A percentile compares a stretch with the other conserved stretches of the same genome.
These are phyloP conservation scores for Geotrichum macrosporum DNA, from an alignment of 1,139 yeast species.

Conservation along the genomic window DNA sequence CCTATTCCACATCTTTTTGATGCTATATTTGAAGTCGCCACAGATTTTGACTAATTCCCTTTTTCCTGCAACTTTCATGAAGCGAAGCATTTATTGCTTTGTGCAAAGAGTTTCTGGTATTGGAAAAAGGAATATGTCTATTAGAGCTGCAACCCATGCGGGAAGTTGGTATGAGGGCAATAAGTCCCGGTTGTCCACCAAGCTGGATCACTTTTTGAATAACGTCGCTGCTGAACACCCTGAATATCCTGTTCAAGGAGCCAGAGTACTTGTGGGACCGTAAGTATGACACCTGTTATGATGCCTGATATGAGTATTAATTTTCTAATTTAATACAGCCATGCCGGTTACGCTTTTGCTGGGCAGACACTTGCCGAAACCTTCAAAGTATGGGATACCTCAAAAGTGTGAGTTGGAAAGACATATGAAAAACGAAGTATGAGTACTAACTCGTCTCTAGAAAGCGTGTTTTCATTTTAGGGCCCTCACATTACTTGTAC, in stretches of 20 bases:
- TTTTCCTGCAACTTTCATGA: not conserved
- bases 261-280: conserved; percentile 59
- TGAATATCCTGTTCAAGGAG: conserved; percentile 45
- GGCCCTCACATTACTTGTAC: conserved; percentile 93
- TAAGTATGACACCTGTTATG: conserved; percentile 27
- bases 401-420: conserved; percentile 39
- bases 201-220: conserved; percentile 47
- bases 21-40: conserved; percentile 1
- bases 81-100: not conserved
- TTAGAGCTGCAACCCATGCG: conserved; percentile 73
- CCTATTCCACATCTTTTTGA: conserved; percentile 7
- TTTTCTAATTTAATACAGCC: conserved; percentile 38
- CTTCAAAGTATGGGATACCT: conserved; percentile 64
- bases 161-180: conserved; percentile 79
- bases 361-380: conserved; percentile 77
- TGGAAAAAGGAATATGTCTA: conserved; percentile 30
- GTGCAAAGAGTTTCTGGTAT: not conserved
- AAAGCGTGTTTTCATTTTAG: conserved; percentile 70
- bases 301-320: too few species aligned
- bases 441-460: conserved; percentile 27
- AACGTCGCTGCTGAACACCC: conserved; percentile 25
- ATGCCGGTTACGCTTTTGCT: conserved; percentile 87
- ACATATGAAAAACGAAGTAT: not conserved
- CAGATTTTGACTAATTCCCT: not conserved
- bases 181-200: conserved; percentile 43